A percentile compares a stretch with the other conserved stretches of the same genome.
Evolutionary conservation across 2,329 filamentous ascomycete species (phyloP).

Genomic region (Nigrospora osmanthi): DNA sequence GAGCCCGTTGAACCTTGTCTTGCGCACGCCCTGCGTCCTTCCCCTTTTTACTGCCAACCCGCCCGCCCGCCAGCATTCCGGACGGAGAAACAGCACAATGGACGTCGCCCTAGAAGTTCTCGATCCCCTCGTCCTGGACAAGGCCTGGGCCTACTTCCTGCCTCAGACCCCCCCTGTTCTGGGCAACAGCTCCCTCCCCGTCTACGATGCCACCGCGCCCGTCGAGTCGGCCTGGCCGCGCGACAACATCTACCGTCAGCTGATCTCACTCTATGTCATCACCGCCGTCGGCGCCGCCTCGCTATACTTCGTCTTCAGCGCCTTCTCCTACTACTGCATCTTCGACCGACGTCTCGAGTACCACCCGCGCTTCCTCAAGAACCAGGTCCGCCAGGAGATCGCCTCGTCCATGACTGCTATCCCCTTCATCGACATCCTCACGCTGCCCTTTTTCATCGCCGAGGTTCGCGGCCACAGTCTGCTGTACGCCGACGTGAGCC

Average conservation of each 20-base stretch:
- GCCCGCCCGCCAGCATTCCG: no score
- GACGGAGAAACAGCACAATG: constrained; percentile 15
- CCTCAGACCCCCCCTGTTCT: constrained; percentile 11
- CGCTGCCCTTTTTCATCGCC: constrained; percentile 34
- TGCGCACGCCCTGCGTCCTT: no score
- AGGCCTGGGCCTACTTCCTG: constrained; percentile 29
- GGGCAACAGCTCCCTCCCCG: constrained; percentile 7
- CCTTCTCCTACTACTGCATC: constrained; percentile 65
- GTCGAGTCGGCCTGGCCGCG: constrained; percentile 24
- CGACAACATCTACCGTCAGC: constrained; percentile 32
- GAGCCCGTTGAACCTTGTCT: no score
- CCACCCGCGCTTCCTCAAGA: constrained; percentile 39
- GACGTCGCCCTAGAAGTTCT: constrained; percentile 31
- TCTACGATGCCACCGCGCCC: constrained; percentile 3
- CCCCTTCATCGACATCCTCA: constrained; percentile 35
- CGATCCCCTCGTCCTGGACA: constrained; percentile 31
- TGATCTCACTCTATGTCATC: constrained; percentile 27
- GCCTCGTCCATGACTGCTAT: constrained; percentile 31
- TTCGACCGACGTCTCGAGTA: constrained; percentile 37
- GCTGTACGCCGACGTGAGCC: constrained; percentile 28
- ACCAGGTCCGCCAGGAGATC: constrained; percentile 37
- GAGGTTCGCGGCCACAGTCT: constrained; percentile 38
- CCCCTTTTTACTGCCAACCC: no score
- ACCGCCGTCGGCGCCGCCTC: constrained; percentile 26
- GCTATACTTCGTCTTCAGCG: constrained; percentile 59